Evolutionary conservation across 148 eudicot species (phyloP), one percentile per base, ranked within the genome.

Genomic region (Chenopodium quinoa): DNA sequence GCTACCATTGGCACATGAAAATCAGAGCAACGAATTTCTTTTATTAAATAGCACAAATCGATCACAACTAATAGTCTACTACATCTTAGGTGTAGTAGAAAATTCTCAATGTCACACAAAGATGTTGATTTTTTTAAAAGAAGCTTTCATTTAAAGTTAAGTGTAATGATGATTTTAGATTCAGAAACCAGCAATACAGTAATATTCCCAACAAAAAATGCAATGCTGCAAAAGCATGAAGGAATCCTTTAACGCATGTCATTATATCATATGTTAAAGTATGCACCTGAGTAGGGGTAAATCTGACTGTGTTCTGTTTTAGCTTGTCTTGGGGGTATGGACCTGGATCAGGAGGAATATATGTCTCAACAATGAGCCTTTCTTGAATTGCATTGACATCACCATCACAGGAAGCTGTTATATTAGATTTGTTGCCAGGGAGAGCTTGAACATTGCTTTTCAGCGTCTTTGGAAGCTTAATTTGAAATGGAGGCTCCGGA

Each of bases 271-370:
- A 23, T 47, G 27, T 34, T 31, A 46, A 25, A 44, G 56, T 37
- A 78, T 29, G 83, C 65, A 96, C 99, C 99, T 96, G 99, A 40
- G 93, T 96, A 3, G 94, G 87, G 58, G 99, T 96, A 90, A 96
- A 96, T 89, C 91, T 88, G 80, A 96, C 99, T 71, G 93, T 86
- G 73, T 96, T 96, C 88, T 91, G 95, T 75, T 96, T 96, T 25
- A 98, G 99, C 85, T 92, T 97, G 87, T 96, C 99, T 79, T 93
- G 98, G 66, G 99, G 99, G 87, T 96, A 96, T 82, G 99, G 99
- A 81, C 99, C 99, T 62, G 94, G 99, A 83, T 96, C 91, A 83
- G 98, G 95, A 87, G 99, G 99, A 58, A 93, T 81, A 88, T 96
- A 96, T 68, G 98, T 87, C 89, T 96, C 97, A 62, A 94, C 94